Evolutionary conservation across 768 basidiomycete genomes (phyloP), one percentile per base, ranked within the genome.

Genomic region (Pleurotus eryngii): DNA sequence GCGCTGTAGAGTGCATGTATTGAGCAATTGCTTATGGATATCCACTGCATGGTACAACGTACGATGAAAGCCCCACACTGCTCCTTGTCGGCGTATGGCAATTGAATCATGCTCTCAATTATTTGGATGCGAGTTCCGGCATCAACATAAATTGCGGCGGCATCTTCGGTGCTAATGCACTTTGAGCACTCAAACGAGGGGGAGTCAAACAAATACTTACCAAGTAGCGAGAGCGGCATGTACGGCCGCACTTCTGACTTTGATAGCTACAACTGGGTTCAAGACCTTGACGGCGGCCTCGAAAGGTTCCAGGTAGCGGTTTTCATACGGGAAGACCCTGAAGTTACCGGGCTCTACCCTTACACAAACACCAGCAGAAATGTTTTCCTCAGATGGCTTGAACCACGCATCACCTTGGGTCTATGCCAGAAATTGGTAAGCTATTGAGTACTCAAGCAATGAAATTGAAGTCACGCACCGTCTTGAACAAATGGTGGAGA

Each of bases 1-100:
- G 24, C 92, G 85, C 90, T 91, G 64, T 18, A 46, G 48, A 27
- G 57, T 59, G 58, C 59, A 59, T 3, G 1, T 15, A 62, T 54
- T 58, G 39, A 38, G 43, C 50, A 24, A 14, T 47, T 20, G 14
- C 39, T 15, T 15, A 8, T 20, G 45, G 18, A 38, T 30, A 11
- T 8, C 5, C 24, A 6, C 30, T 30, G 30, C 11, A 9, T 30
- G 11, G 11, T 51, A 56, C 48, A 46, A 77, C 81, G 65, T 68
- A 88, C 90, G 54, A 93, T 80, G 68, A 95, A 95, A 11, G 93
- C 93, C 17, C 86, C 93, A 49, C 89, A 92, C 64, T 95, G 92
- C 67, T 95, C 92, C 74, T 94, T 95, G 67, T 95, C 90, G 5
- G 92, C 92, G 40, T 81, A 79, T 5, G 87, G 82, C 42, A 95